Evolutionary conservation across 2,329 filamentous ascomycete genomes (phyloP), one percentile per base, ranked within the genome.

Genomic region (Didymella pinodella): DNA sequence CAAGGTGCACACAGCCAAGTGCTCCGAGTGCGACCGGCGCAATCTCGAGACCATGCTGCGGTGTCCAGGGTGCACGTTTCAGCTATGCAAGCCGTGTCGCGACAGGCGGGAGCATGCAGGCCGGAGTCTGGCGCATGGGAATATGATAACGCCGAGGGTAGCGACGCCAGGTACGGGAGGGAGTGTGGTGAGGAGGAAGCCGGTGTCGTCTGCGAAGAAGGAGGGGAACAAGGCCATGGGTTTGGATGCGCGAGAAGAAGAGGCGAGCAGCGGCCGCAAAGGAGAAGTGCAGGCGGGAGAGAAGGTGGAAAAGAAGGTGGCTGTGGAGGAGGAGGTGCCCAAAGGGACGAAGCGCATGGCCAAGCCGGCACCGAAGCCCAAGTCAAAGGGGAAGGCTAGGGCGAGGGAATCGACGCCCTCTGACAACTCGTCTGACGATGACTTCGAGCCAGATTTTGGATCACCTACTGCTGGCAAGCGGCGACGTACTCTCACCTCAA

Each of bases 1-100:
- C 26, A 62, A 40, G 0, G 70, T 76, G 7, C 75, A 75, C 45
- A 77, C 75, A 0, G 74, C 75, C n/a, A 77, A 77, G 50, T 77
- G 75, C 49, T 70, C 72, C 2, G 66, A 67, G 16, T 77, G 75
- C 61, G 74, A 77, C 47, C 47, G 63, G 41, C 71, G 75, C 14
- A 77, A 77, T 43, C 67, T 57, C 43, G 64, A 63, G 11, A 65
- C 55, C 1, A 73, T 77, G 68, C 63, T 66, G 2, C 72, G 74
- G 20, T 77, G 75, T 44, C 69, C 67, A 2, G 70, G 69, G 6
- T 77, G 75, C 52, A 74, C 71, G 3, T 76, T 70, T 36, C 71
- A 77, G 40, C 63, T 77, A 6, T 77, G 75, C 47, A 58, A 61
- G 7, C 62, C 65, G 3, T 77, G 75, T 34, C 70, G 65, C 44